phyloP scores from a whole-genome alignment of 148 eudicot species.

The Selenicereus undatus region DNA sequence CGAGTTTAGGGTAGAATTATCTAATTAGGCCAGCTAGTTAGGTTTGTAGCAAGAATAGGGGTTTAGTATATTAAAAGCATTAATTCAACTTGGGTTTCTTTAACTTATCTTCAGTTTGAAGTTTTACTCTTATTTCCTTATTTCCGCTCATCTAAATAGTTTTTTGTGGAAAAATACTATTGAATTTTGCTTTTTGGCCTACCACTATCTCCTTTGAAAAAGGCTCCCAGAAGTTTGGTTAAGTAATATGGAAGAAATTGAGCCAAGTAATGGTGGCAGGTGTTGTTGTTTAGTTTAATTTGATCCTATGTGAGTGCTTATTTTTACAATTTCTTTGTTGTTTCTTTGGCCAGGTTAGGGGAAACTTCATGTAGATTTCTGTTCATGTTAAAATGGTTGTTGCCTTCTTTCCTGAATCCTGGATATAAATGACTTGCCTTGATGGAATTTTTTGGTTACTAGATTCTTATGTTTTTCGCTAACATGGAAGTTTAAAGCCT shows the following conservation, averaged over 20 bases:
- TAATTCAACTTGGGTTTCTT: conserved; percentile 1
- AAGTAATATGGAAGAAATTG: not conserved
- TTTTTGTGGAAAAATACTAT: not conserved
- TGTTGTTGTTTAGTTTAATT: conserved; percentile 10
- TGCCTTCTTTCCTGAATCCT: not conserved
- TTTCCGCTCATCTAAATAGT: not conserved
- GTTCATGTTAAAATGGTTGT: too few species aligned
- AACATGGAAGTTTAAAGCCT: not conserved
- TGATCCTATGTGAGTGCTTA: not conserved
- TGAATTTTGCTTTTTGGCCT: not conserved
- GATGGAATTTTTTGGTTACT: not conserved
- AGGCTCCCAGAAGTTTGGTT: not conserved
- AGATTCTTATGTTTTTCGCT: too few species aligned
- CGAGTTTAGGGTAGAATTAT: not conserved
- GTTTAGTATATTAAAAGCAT: not conserved
- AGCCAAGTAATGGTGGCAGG: not conserved
- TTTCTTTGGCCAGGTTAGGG: too few species aligned
- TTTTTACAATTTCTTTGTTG: not conserved
- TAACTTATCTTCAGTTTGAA: conserved; percentile 2
- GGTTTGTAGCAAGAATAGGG: not conserved
- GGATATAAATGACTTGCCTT: not conserved
- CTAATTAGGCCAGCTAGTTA: not conserved
- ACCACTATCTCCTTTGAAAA: not conserved
- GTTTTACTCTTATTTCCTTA: not conserved
- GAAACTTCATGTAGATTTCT: too few species aligned